A percentile compares a stretch with the other conserved stretches of the same genome.
Evolutionary conservation across 1,139 yeast species (phyloP).

Genomic region (Pichia sp.): DNA sequence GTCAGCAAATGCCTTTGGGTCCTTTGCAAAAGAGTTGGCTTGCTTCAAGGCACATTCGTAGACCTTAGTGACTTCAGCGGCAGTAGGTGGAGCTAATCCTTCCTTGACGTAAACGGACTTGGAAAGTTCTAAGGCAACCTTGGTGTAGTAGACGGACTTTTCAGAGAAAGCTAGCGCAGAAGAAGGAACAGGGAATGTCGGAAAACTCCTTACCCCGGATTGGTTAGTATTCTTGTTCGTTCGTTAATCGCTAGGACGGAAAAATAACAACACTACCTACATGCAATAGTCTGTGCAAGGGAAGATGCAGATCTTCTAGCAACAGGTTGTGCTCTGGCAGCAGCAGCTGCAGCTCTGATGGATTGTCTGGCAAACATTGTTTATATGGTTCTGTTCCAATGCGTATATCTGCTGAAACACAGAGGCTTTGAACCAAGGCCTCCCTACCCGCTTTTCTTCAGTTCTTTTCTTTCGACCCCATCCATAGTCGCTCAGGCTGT

Average conservation of each 20-base stretch:
- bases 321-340: slow-evolving; percentile 26
- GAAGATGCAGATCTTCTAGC: slow-evolving; percentile 31
- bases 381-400: neutral
- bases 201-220: neutral
- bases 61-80: slow-evolving; percentile 72
- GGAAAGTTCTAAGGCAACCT: slow-evolving; percentile 82
- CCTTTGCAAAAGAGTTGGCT: slow-evolving; percentile 38
- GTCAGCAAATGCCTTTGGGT: slow-evolving; percentile 41
- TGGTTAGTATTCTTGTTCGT: slow-evolving; percentile 3
- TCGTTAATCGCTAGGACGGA: neutral
- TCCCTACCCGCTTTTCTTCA: too few species aligned
- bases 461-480: neutral
- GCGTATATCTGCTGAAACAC: neutral
- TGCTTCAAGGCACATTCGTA: slow-evolving; percentile 52
- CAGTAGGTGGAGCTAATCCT: slow-evolving; percentile 87
- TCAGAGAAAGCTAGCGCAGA: slow-evolving; percentile 33
- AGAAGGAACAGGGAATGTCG: neutral
- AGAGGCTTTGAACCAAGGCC: neutral
- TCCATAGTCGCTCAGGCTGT: neutral
- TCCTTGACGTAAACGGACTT: slow-evolving; percentile 89
- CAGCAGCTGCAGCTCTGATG: slow-evolving; percentile 25
- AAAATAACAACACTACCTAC: slow-evolving; percentile 21
- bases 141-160: slow-evolving; percentile 75
- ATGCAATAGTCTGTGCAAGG: slow-evolving; percentile 25
- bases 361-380: slow-evolving; percentile 34